These are phyloP conservation scores for Nitzschia sp. DNA, from an alignment of 108 stramenopile genomes.

Conservation along the genomic window DNA sequence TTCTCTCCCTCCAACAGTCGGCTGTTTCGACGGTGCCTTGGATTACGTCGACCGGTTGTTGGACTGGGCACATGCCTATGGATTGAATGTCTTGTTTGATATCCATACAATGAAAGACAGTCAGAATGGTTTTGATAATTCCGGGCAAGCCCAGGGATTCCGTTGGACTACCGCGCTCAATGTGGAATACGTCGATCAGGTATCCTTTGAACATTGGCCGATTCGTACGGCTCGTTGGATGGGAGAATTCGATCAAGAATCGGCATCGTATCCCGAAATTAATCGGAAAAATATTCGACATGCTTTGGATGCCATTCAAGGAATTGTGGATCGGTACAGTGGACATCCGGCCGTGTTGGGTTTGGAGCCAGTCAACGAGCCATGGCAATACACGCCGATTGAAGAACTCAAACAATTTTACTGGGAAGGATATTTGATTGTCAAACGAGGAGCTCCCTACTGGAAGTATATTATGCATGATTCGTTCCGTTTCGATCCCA, in stretches of 20 bases:
- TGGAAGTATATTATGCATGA: conserved; percentile 97
- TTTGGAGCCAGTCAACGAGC: conserved; percentile 93
- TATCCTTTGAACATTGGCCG: conserved; percentile 50
- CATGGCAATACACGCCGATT: conserved; percentile 91
- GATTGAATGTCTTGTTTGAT: conserved; percentile 79
- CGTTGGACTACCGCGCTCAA: conserved; percentile 70
- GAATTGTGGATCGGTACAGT: conserved; percentile 71
- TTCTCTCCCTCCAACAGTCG: conserved; percentile 19
- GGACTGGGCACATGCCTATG: conserved; percentile 77
- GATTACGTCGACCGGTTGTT: conserved; percentile 84
- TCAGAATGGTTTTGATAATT: conserved; percentile 93
- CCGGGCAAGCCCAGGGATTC: conserved; percentile 73
- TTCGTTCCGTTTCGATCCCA: conserved; percentile 85
- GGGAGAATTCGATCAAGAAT: conserved; percentile 72
- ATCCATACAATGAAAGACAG: conserved; percentile 82
- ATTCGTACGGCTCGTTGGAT: conserved; percentile 89
- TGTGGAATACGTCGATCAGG: conserved; percentile 24
- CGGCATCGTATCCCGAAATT: conserved; percentile 61
- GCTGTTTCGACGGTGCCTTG: conserved; percentile 87
- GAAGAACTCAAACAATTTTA: conserved; percentile 77
- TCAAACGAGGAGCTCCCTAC: conserved; percentile 81
- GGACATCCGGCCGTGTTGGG: conserved; percentile 87
- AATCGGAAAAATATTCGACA: conserved; percentile 82
- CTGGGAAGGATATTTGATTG: conserved; percentile 92
- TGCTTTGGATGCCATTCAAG: conserved; percentile 71